These are phyloP conservation scores for Suillus variegatus DNA, from an alignment of 768 basidiomycete genomes.

Conservation along the genomic window DNA sequence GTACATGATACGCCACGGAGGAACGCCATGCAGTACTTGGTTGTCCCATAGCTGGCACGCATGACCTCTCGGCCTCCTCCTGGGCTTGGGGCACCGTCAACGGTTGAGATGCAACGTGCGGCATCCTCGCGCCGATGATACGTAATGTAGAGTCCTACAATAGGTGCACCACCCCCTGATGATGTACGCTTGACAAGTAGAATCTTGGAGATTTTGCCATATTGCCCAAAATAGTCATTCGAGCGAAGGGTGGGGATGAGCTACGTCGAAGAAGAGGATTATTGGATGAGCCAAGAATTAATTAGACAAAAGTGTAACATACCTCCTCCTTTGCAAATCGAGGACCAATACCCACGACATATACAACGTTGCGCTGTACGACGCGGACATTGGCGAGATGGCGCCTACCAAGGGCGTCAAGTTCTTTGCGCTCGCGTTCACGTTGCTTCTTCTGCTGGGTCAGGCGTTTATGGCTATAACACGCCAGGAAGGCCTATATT, in stretches of 20 bases:
- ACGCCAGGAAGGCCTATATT: slow-evolving; percentile 18
- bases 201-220: slow-evolving; percentile 97
- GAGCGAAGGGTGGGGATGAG: slow-evolving; percentile 91
- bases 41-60: slow-evolving; percentile 94
- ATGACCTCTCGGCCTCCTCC: slow-evolving; percentile 86
- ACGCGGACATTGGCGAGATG: slow-evolving; percentile 92
- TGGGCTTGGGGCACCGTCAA: slow-evolving; percentile 92
- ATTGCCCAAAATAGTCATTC: slow-evolving; percentile 97
- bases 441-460: slow-evolving; percentile 94
- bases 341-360: slow-evolving; percentile 93
- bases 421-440: slow-evolving; percentile 94
- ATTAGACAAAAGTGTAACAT: slow-evolving; percentile 23
- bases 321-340: slow-evolving; percentile 97
- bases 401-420: slow-evolving; percentile 81
- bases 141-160: slow-evolving; percentile 95
- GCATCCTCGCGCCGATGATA: slow-evolving; percentile 95
- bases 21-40: slow-evolving; percentile 97
- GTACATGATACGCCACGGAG: slow-evolving; percentile 82
- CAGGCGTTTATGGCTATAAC: slow-evolving; percentile 83
- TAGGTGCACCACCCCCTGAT: slow-evolving; percentile 68
- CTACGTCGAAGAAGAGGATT: slow-evolving; percentile 37
- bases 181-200: slow-evolving; percentile 87
- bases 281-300: slow-evolving; percentile 8
- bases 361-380: slow-evolving; percentile 95
- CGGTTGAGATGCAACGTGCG: slow-evolving; percentile 85